Base-by-base conservation (phyloP, 208 protist genomes). In the Trypanosoma vivax region DNA sequence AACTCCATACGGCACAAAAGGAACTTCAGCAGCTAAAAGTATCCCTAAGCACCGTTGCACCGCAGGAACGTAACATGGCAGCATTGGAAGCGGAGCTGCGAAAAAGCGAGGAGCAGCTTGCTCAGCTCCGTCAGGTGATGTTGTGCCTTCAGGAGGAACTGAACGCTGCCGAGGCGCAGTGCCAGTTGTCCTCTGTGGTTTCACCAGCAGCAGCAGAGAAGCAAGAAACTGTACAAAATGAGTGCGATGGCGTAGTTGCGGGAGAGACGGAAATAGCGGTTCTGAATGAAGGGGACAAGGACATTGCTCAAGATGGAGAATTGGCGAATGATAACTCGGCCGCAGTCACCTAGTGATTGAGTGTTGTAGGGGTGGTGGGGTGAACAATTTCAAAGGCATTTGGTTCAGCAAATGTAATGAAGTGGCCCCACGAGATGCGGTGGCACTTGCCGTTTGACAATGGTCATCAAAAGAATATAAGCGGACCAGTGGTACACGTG, bases 21-120 rank as follows among this genome's bases (percentile, higher is more conserved):
- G 59, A 79, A 21, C 50, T 87, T 19, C 67, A 70, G 51, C 45
- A 70, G 28, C 39, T 65, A 27, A 59, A 54, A 2, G 53, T 45
- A 7, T 33, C 27, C 19, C 34, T 65, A 3, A 52, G 43, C 10
- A 39, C 30, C 42, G 37, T 78, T 18, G 56, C 61, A 35, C 24
- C 41, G 34, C 65, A 48, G 27, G 25, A 55, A 29, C 37, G 19
- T 16, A 48, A 65, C 13, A n/a, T 11, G 9, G 30, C 28, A 49
- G 28, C 40, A 29, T 39, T 64, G 25, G 41, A 56, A 29, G 19
- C 27, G 2, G 56, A 63, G 19, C 30, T 49, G 46, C 10, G 24
- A 21, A 37, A 23, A 24, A 50, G 9, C 1, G 41, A 30, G 35
- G 31, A 61, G 33, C 40, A 54, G 30, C 21, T 60, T n/a, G 47